These are phyloP conservation scores for Pycnococcus provasolii DNA, from an alignment of 139 green algal species.

Conservation along the genomic window DNA sequence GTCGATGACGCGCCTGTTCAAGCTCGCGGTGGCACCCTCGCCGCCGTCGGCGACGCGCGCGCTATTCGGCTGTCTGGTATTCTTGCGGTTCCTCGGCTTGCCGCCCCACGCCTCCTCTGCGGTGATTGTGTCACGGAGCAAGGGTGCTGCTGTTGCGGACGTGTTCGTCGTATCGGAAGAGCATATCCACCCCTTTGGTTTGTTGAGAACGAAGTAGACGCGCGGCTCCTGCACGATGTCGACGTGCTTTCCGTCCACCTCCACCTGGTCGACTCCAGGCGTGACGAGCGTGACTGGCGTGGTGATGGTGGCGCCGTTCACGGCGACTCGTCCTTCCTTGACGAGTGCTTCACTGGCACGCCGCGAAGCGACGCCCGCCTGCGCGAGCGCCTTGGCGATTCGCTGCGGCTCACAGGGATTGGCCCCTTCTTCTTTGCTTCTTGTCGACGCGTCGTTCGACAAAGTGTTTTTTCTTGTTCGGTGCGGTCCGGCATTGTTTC, in stretches of 20 bases:
- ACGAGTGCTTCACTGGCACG: constrained; percentile 71
- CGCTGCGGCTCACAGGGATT: neutral
- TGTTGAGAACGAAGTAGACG: constrained; percentile 62
- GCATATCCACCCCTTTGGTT: constrained; percentile 80
- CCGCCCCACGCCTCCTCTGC: no score
- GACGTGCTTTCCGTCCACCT: constrained; percentile 40
- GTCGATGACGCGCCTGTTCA: no score
- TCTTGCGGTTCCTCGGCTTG: no score
- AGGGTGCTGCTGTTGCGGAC: no score
- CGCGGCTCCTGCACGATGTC: neutral
- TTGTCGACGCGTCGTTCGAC: no score
- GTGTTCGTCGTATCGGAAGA: neutral
- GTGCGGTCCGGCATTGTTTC: no score
- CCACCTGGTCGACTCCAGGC: constrained; percentile 40
- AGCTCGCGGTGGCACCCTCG: no score
- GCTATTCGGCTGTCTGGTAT: no score
- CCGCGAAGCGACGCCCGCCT: constrained; percentile 67
- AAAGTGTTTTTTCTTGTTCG: no score
- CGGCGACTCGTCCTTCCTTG: constrained; percentile 51
- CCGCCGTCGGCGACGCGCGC: no score
- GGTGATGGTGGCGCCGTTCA: constrained; percentile 64
- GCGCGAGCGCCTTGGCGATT: constrained; percentile 56
- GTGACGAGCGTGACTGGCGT: constrained; percentile 29
- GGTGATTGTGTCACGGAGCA: no score
- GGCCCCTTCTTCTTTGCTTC: no score